Conservation (phyloP, 345 rosid species). For the Corchorus olitorius region DNA sequence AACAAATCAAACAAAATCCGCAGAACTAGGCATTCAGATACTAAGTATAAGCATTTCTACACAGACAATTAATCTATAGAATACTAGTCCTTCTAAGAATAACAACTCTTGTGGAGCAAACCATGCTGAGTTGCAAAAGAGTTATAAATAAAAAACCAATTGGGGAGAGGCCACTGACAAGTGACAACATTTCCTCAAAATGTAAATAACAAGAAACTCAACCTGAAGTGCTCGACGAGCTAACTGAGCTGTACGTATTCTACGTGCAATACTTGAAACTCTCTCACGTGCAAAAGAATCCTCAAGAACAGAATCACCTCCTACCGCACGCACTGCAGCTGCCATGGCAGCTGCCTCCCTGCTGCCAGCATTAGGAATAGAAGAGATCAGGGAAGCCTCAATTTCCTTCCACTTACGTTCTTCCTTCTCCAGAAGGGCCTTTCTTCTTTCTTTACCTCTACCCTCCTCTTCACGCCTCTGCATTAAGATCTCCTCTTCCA, state of each 20-base stretch:
- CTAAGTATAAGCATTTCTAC: not conserved
- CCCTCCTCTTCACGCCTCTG: slow-evolving; percentile 99
- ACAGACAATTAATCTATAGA: not conserved
- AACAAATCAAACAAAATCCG: no score
- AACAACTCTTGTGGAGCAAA: not conserved
- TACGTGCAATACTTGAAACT: slow-evolving; percentile 94
- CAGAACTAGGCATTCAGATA: not conserved
- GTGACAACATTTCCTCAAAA: not conserved
- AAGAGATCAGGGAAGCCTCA: slow-evolving; percentile 97
- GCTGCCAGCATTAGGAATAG: slow-evolving; percentile 96
- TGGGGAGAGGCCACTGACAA: not conserved
- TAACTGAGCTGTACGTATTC: slow-evolving; percentile 87
- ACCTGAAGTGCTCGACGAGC: slow-evolving; percentile 96
- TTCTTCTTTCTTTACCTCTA: slow-evolving; percentile 97
- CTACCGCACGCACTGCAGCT: slow-evolving; percentile 99
- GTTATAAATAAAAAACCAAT: no score
- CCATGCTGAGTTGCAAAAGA: not conserved
- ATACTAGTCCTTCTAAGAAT: not conserved
- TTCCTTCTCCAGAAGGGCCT: slow-evolving; percentile 96
- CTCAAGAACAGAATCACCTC: slow-evolving; percentile 98
- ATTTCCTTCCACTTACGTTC: slow-evolving; percentile 99
- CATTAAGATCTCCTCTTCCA: slow-evolving; percentile 98
- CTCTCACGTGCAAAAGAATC: slow-evolving; percentile 99
- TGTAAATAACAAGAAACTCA: slow-evolving; percentile 6
- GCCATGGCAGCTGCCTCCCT: slow-evolving; percentile 99